Conservation (phyloP, 1,139 yeast species). For the Debaryomyces coudertii region DNA sequence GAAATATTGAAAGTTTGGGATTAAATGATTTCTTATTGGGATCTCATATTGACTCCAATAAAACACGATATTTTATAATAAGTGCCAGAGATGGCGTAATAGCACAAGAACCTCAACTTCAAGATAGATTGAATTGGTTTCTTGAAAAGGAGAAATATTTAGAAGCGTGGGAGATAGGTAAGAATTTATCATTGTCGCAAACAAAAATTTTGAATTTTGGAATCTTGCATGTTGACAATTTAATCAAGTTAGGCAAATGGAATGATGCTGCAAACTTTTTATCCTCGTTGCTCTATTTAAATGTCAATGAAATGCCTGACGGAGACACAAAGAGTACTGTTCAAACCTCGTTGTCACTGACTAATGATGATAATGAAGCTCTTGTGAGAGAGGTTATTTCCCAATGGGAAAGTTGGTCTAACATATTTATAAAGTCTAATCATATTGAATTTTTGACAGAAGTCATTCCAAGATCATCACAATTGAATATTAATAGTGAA, state of each 20-base stretch:
- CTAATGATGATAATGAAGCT: slow-evolving; percentile 30
- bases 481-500: slow-evolving; percentile 37
- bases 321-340: slow-evolving; percentile 36
- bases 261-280: slow-evolving; percentile 56
- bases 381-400: slow-evolving; percentile 35
- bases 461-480: slow-evolving; percentile 52
- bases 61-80: slow-evolving; percentile 61
- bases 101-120: slow-evolving; percentile 67
- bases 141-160: slow-evolving; percentile 53
- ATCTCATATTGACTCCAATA: slow-evolving; percentile 40
- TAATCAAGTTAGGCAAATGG: slow-evolving; percentile 59
- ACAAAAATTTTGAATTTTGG: slow-evolving; percentile 64
- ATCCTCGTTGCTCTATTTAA: slow-evolving; percentile 38
- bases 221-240: slow-evolving; percentile 58
- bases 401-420: slow-evolving; percentile 73
- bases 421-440: slow-evolving; percentile 52
- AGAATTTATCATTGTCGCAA: slow-evolving; percentile 49
- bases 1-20: slow-evolving; percentile 62
- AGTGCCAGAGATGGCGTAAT: slow-evolving; percentile 83
- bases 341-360: slow-evolving; percentile 17
- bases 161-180: slow-evolving; percentile 80
- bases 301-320: slow-evolving; percentile 32
- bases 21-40: slow-evolving; percentile 78
- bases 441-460: slow-evolving; percentile 54
- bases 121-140: slow-evolving; percentile 78